Base-by-base conservation (phyloP, 495 filamentous ascomycete genomes). In the Neurospora sp. region DNA sequence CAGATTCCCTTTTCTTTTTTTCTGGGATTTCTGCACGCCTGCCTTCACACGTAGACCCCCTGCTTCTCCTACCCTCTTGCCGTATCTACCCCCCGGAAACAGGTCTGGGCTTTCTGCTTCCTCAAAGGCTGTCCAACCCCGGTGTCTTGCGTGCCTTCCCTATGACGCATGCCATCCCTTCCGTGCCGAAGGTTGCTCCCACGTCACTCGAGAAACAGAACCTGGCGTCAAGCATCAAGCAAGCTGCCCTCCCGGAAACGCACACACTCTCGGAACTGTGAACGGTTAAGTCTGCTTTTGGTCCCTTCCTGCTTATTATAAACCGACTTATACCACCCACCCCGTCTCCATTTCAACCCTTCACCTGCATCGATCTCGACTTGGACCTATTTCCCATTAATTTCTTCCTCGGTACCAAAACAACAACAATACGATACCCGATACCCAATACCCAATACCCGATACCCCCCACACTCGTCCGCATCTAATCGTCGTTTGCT, bases 121-220 rank as follows among this genome's bases (percentile, higher is more conserved):
- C 28, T 62, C 28, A 34, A 66, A 66, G 28, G 15, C 54, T 66
- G 54, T 66, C 54, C 54, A 66, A 66, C 54, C 54, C 54, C 28
- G 37, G 19, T 69, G 48, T 70, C 40, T 54, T 59, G 71, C 75
- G 69, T 70, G n/a, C 62, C 38, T 69, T 74, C 59, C 73, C 73
- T 77, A 77, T 77, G 75, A 77, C 75, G 75, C 75, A 76, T 40
- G 71, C 62, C 74, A 71, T 69, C 69, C 19, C 45, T 69, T 69
- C 70, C 42, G 21, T 38, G 38, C 66, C 28, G 69, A 45, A 40
- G 40, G 69, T 36, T 43, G n/a, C 70, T 34, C 70, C 28, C 43
- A 62, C 73, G 69, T 69, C 75, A 72, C 69, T 37, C 48, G 54
- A n/a, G 24, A 66, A 34, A 34, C 54, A 66, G 54, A 66, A 31